These are phyloP conservation scores for Dictyostelium intermedium DNA, from an alignment of 78 protist species.

Conservation along the genomic window DNA sequence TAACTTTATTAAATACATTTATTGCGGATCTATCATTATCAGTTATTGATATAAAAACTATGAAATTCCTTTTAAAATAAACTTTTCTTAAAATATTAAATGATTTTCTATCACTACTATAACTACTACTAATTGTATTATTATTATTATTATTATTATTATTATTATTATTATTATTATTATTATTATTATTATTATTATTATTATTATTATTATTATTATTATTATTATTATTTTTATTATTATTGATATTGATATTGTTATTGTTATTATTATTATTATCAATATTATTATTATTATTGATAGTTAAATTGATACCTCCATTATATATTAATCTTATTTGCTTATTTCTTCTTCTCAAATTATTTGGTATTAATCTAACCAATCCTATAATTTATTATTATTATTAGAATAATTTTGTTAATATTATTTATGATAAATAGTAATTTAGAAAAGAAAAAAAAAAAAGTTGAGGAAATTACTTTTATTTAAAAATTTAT, in stretches of 20 bases:
- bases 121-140: conserved; percentile 5
- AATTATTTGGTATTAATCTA: not conserved
- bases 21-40: not conserved
- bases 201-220: not conserved
- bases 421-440: not conserved
- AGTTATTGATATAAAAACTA: conserved; percentile 17
- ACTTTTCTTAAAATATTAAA: not conserved
- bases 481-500: not conserved
- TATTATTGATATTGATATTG: conserved; percentile 8
- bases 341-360: not conserved
- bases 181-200: not conserved
- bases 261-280: not conserved
- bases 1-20: conserved; percentile 37
- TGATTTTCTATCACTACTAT: not conserved
- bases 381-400: not conserved
- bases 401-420: no score
- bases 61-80: conserved; percentile 6
- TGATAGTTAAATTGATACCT: not conserved
- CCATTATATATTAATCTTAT: not conserved
- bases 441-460: no score
- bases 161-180: not conserved
- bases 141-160: not conserved
- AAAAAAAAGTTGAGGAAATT: not conserved
- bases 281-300: not conserved
- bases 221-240: not conserved